Base-by-base conservation (phyloP, 1,284 basidiomycete species). In the Ganoderma meredithae region DNA sequence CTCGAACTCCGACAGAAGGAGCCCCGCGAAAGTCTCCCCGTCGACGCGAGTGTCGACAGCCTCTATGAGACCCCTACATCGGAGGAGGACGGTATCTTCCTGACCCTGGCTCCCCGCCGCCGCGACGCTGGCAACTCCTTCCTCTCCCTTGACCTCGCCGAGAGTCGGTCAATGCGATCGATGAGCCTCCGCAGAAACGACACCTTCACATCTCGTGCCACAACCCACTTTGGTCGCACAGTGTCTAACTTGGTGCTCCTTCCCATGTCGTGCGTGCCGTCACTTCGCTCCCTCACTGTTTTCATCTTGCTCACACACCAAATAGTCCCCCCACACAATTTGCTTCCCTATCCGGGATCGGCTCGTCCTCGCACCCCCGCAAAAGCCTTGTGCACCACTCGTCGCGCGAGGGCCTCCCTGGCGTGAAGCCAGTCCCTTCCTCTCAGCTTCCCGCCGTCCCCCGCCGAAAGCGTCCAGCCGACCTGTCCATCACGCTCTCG, bases 351-450 rank as follows among this genome's bases (percentile, higher is more conserved):
- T 43, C 39, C 5, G 12, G 25, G 1, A 12, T 27, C 10, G 58
- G 22, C 4, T 33, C 52, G 4, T 12, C 12, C 7, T 15, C 31
- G 0, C 47, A 49, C 39, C 65, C 65, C 62, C 43, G 62, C 47
- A 60, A 52, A 66, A 7, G 66, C 52, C 62, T 69, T n/a, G 68
- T 77, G 56, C 79, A 76, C 76, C 82, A 76, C 15, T 63, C 80
- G 2, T 84, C 83, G 1, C 83, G 79, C 31, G 84, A 87, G 70
- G 86, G 86, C 39, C 82, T 90, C 19, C 89, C 89, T 5, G 87
- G 86, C 0, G 86, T 86, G 2, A 90, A 90, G 75, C 90, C 90
- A 1, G 86, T 82, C 0, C 90, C 89, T 0, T 86, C 83, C 0
- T 76, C 81, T 0, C 81, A 81, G 12, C 78, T 85, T 10, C 81